Evolutionary conservation across 306 rosid species (phyloP), one percentile per base, ranked within the genome.

Genomic region (Prunus fruticosa): DNA sequence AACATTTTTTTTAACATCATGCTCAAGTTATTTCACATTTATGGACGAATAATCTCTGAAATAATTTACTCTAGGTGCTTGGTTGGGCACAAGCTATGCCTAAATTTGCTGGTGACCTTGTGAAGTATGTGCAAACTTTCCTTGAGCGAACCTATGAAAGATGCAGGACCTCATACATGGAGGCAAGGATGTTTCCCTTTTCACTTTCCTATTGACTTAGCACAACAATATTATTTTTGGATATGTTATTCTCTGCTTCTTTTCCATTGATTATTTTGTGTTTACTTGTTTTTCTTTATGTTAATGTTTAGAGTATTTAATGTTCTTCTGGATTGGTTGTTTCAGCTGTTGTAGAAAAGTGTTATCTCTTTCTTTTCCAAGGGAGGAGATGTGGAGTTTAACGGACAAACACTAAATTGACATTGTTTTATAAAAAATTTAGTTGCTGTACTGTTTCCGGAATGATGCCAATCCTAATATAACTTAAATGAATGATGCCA

Each of bases 51-150:
- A 57, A 70, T 62, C 46, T 75, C 68, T 34, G 45, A 46, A 70
- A 23, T 73, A 4, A 70, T 70, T 68, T 80, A 71, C 53, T 81
- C n/a, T 76, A 96, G 99, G 99, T 96, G 74, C 96, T 92, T 86
- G 98, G 98, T 75, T 96, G 99, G 99, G 99, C 97, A 72, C 96
- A 92, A 83, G 98, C 98, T 76, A 92, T 96, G 99, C 99, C 99
- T 74, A 96, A 92, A 87, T 96, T 92, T 82, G 86, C 98, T 66
- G 78, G 85, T 73, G 99, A 96, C 74, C 91, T 96, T 78, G 99
- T 91, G 78, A 91, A 93, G 84, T 96, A 92, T 84, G 99, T 91
- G 82, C 97, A 92, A 89, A 92, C 99, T 51, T 92, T 96, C 82
- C 82, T 96, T 64, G 99, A 96, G 88, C 86, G 99, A 74, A 87